A percentile compares a stretch with the other conserved stretches of the same genome.
Evolutionary conservation across 352 stramenopile genomes (phyloP).

Genomic region (Globisporangium splendens): DNA sequence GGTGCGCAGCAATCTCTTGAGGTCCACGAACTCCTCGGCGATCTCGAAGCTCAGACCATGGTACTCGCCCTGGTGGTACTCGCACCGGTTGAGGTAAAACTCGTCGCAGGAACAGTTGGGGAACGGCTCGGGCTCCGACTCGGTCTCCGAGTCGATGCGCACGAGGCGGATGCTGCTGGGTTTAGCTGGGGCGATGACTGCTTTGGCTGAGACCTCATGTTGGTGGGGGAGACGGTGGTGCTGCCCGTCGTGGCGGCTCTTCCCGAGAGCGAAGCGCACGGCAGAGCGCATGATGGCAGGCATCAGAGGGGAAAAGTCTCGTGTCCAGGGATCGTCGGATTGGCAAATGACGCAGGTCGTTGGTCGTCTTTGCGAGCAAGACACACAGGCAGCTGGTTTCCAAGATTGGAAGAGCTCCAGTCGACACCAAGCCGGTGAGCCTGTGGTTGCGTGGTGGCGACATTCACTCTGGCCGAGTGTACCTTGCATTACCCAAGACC

Average conservation of each 20-base stretch:
- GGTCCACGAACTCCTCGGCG: slow-evolving; percentile 41
- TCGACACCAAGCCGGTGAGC: too few species aligned
- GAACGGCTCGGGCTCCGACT: slow-evolving; percentile 46
- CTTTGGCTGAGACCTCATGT: not conserved
- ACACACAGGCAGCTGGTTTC: too few species aligned
- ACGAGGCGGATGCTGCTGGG: slow-evolving; percentile 5
- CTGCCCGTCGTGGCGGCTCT: slow-evolving; percentile 8
- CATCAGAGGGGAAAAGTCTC: not conserved
- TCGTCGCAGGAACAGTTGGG: slow-evolving; percentile 45
- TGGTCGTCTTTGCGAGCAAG: too few species aligned
- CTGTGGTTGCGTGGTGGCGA: too few species aligned
- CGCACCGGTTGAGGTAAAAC: slow-evolving; percentile 40
- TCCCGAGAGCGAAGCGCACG: slow-evolving; percentile 15
- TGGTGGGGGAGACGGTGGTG: not conserved
- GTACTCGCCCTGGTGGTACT: slow-evolving; percentile 46
- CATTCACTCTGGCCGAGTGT: too few species aligned
- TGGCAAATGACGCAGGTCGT: too few species aligned
- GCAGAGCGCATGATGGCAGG: slow-evolving; percentile 10
- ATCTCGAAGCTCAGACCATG: slow-evolving; percentile 52
- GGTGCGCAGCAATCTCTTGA: slow-evolving; percentile 41
- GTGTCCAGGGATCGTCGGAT: too few species aligned
- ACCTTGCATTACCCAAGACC: too few species aligned
- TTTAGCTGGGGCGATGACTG: not conserved
- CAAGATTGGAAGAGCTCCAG: too few species aligned
- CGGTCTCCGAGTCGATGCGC: slow-evolving; percentile 36